Base-by-base conservation (phyloP, 2,329 filamentous ascomycete genomes). In the Endoconidiophora laricicola region DNA sequence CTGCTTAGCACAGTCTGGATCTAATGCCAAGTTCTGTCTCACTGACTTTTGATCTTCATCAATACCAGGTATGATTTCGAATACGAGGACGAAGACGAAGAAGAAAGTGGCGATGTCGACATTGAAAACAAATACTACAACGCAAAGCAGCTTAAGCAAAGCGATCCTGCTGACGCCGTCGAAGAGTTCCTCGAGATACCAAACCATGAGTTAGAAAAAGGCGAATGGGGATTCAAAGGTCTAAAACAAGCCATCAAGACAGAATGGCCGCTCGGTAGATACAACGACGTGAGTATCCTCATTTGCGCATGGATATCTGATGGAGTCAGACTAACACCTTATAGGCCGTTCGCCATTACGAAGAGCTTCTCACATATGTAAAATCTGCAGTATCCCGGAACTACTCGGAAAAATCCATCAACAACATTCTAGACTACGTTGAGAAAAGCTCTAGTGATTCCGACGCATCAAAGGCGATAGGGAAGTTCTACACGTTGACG, bases 51-150 rank as follows among this genome's bases (percentile, higher is more conserved):
- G 3, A 33, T 33, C 29, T 33, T 33, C 3, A 33, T 33, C 4
- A 9, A 33, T 33, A 14, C 9, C 49, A 69, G 67, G 78, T 95
- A 95, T 62, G 91, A 96, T 67, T 96, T 96, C 63, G 90, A 96
- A 61, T 96, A 95, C 66, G 90, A 95, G 63, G 91, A 81, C 53
- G 86, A 87, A 56, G 86, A 94, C 51, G 87, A 91, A 45, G 85
- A 93, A 41, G 82, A 94, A 52, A 79, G 76, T 29, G 87, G 81
- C 52, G 86, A 95, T 63, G 84, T 95, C 59, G 87, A 90, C 57
- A 93, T 96, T 63, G 91, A 98, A 65, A 98, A 98, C 71, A 95
- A 94, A 69, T 98, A 98, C 71, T 98, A 96, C 74, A 96, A 95
- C 66, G 91, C 91, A 41, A 98, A 98, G 68, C 90, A 96, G 68